Base-by-base conservation (phyloP, 2,329 filamentous ascomycete genomes). In the Orbilia javanica region DNA sequence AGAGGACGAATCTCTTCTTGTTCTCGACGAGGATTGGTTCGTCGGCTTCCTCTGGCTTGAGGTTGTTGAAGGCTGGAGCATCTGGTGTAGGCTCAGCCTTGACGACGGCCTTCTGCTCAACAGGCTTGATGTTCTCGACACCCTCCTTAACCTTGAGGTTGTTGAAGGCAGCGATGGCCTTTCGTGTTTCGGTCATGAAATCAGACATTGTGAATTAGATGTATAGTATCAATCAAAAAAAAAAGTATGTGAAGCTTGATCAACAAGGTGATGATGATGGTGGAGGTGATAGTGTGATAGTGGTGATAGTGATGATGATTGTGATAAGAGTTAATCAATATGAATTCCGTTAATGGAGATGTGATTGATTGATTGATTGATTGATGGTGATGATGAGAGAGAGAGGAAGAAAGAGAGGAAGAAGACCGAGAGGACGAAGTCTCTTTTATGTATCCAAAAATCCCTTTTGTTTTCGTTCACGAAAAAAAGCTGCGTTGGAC, bases 11-110 rank as follows among this genome's bases (percentile, higher is more conserved):
- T 82, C 96, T 93, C 82, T 97, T 90, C 79, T 94, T 92, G 87
- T 99, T 99, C 87, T 98, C 96, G 84, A 94, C 92, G 5, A 99
- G 90, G 65, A 99, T 88, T 73, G 96, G 96, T 88, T 99, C 96
- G 73, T 94, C 89, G 73, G 88, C 88, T 85, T 97, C 93, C 63
- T 92, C 88, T 29, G 88, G 81, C 86, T 91, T 68, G 48, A 79
- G 75, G 48, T 55, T 55, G 46, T 79, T 91, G 84, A 90, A 87
- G 22, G 85, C 85, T 46, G 88, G 81, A 64, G 87, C 86, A 71
- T 85, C 84, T 48, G 86, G 84, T 18, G 79, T 79, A 63, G 83
- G 82, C 91, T 87, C 86, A 80, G 87, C 85, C 82, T 90, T 89
- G 81, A 89, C 87, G 82, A 89, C 85, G 79, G 87, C 86, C 81